Evolutionary conservation across 2,329 filamentous ascomycete species (phyloP).

Genomic region (Harringtonia aguacate): DNA sequence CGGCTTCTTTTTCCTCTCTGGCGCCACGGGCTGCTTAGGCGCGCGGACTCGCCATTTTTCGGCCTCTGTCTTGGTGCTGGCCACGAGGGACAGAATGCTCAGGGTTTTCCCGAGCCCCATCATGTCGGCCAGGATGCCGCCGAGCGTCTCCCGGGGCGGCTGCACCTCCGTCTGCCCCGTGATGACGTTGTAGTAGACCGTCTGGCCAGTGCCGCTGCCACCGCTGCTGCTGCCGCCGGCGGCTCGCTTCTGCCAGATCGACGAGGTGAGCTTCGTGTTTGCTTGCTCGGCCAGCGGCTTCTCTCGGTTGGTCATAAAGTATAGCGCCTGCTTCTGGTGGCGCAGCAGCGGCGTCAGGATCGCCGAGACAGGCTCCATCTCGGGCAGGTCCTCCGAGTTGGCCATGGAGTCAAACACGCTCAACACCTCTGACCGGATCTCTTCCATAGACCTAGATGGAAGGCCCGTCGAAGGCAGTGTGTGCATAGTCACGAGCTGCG

Average conservation of each 20-base stretch:
- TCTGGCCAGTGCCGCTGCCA: slow-evolving; percentile 32
- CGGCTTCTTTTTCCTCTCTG: slow-evolving; percentile 27
- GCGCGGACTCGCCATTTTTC: slow-evolving; percentile 44
- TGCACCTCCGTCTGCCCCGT: slow-evolving; percentile 55
- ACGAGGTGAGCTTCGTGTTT: slow-evolving; percentile 50
- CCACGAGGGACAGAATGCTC: slow-evolving; percentile 71
- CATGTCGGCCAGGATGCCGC: slow-evolving; percentile 73
- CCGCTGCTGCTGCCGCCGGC: too few species aligned
- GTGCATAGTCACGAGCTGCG: neutral
- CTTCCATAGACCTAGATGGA: slow-evolving; percentile 60
- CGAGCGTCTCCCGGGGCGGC: slow-evolving; percentile 55
- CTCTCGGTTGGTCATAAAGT: slow-evolving; percentile 77
- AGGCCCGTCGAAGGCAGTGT: slow-evolving; percentile 2
- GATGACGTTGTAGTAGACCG: slow-evolving; percentile 71
- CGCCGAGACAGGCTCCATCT: slow-evolving; percentile 52
- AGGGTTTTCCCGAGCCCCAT: slow-evolving; percentile 86
- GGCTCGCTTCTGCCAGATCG: slow-evolving; percentile 62
- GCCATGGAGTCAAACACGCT: slow-evolving; percentile 80
- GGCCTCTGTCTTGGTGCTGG: slow-evolving; percentile 53
- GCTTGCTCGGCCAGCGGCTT: slow-evolving; percentile 48
- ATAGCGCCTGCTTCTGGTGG: slow-evolving; percentile 84
- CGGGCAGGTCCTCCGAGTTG: slow-evolving; percentile 63
- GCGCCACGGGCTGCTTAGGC: slow-evolving; percentile 37
- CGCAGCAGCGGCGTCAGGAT: slow-evolving; percentile 61
- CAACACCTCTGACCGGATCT: slow-evolving; percentile 75